These are phyloP conservation scores for Scopulariopsis brevicaulis DNA, from an alignment of 2,329 filamentous ascomycete genomes.

Conservation along the genomic window DNA sequence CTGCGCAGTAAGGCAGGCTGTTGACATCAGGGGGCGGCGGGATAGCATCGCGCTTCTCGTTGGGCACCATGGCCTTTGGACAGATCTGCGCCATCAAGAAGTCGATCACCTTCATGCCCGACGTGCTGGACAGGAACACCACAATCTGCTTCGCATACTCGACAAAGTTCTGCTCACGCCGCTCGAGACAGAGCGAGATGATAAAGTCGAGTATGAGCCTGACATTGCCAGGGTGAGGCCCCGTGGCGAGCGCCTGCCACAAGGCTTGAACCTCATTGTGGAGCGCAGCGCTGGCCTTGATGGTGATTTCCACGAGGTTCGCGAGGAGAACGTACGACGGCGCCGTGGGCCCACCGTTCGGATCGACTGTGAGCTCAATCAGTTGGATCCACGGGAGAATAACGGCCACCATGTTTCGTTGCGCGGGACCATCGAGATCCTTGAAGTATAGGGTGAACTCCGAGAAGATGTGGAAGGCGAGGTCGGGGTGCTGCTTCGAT, in stretches of 20 bases:
- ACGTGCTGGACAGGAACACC: conserved; percentile 80
- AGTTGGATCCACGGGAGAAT: conserved; percentile 94
- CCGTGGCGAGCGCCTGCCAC: conserved; percentile 92
- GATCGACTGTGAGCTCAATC: conserved; percentile 84
- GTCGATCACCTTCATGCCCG: conserved; percentile 86
- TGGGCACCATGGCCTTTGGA: conserved; percentile 93
- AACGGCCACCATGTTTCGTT: conserved; percentile 88
- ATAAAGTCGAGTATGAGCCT: conserved; percentile 93
- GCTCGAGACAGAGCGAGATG: conserved; percentile 84
- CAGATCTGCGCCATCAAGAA: conserved; percentile 85
- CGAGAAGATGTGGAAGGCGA: conserved; percentile 90
- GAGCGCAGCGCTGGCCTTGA: conserved; percentile 74
- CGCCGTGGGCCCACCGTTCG: conserved; percentile 80
- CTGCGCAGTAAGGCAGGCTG: conserved; percentile 79
- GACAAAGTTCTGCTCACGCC: conserved; percentile 94
- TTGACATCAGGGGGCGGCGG: conserved; percentile 62
- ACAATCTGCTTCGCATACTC: conserved; percentile 97
- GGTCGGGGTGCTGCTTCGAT: conserved; percentile 75
- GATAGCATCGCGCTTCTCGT: conserved; percentile 62
- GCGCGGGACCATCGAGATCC: conserved; percentile 67
- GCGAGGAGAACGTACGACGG: conserved; percentile 90
- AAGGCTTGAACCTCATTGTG: conserved; percentile 96
- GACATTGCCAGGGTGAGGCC: conserved; percentile 86
- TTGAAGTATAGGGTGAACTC: conserved; percentile 94
- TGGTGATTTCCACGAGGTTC: conserved; percentile 92